Base-by-base conservation (phyloP, 2,329 filamentous ascomycete species). In the Corniculantispora saksenae region DNA sequence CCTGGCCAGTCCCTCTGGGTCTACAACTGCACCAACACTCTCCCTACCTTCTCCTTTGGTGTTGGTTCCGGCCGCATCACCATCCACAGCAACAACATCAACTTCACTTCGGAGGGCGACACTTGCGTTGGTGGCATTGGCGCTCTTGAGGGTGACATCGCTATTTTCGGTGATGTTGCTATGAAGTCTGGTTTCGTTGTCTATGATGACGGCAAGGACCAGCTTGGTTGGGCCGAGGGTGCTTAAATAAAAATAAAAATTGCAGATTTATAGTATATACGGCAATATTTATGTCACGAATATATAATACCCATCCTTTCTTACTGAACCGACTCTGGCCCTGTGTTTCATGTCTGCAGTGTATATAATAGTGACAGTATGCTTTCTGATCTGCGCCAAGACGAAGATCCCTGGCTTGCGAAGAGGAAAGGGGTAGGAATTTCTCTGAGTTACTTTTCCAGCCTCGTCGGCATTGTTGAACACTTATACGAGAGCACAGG, bases 51-150 rank as follows among this genome's bases (percentile, higher is more conserved):
- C 63, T 76, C 76, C 64, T 79, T 91, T 43, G 83, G 84, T 27
- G 82, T 90, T 25, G 87, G 86, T 27, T 80, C 79, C 53, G 83
- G 82, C 72, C 83, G 80, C 78, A 86, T 88, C 35, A 84, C 78
- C 38, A 79, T 89, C 15, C 61, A 57, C 45, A 57, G 61, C 53
- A 43, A 57, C 2, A 51, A 43, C 43, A 50, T 63, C 45, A 57
- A 56, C 32, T 65, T 56, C 45, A 58, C 38, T 6, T 10, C 50
- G 17, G 45, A 51, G 21, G 6, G 21, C 7, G 53, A 29, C 17
- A 29, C 80, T 62, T 92, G 90, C 79, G 89, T 89, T 68, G 89
- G 89, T 68, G 89, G 89, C 68, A 79, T 92, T 9, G 89, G 91
- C 77, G 80, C 84, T 23, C 87, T 85, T 58, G 67, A 66, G 0